phyloP scores from a whole-genome alignment of 202 grass and related monocot species.

The Schoenoplectus tabernaemontani region DNA sequence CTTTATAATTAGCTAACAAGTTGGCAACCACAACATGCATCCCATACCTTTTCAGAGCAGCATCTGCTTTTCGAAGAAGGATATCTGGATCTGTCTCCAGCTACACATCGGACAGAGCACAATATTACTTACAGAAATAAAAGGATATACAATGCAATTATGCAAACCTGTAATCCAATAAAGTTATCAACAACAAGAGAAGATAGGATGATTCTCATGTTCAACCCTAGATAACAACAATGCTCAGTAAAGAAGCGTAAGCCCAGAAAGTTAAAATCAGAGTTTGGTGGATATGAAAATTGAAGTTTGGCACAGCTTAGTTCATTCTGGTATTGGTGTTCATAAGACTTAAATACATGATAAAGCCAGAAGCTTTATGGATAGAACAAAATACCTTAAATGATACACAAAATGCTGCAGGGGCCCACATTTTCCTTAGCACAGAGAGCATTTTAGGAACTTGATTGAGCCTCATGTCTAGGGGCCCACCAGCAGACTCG shows the following conservation, averaged over 20 bases:
- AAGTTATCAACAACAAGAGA: neutral
- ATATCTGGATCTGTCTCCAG: slow-evolving; percentile 80
- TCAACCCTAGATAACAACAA: neutral
- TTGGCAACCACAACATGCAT: slow-evolving; percentile 80
- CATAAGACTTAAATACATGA: neutral
- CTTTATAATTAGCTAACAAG: slow-evolving; percentile 73
- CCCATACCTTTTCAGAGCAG: slow-evolving; percentile 54
- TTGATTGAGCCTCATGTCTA: slow-evolving; percentile 89
- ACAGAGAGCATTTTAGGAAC: slow-evolving; percentile 90
- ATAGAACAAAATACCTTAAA: slow-evolving; percentile 55
- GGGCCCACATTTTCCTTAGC: slow-evolving; percentile 58
- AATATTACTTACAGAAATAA: neutral
- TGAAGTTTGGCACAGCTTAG: neutral
- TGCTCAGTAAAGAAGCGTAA: neutral
- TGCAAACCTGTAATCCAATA: neutral
- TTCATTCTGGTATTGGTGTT: neutral
- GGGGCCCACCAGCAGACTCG: slow-evolving; percentile 64
- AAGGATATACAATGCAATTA: neutral
- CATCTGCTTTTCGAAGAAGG: slow-evolving; percentile 69
- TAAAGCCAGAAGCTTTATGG: neutral
- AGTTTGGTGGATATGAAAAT: neutral
- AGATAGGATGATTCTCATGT: neutral
- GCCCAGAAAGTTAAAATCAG: neutral
- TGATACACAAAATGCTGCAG: slow-evolving; percentile 78
- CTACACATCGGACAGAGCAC: slow-evolving; percentile 20